phyloP scores from a whole-genome alignment of 352 stramenopile species.

The Globisporangium yorkense region DNA sequence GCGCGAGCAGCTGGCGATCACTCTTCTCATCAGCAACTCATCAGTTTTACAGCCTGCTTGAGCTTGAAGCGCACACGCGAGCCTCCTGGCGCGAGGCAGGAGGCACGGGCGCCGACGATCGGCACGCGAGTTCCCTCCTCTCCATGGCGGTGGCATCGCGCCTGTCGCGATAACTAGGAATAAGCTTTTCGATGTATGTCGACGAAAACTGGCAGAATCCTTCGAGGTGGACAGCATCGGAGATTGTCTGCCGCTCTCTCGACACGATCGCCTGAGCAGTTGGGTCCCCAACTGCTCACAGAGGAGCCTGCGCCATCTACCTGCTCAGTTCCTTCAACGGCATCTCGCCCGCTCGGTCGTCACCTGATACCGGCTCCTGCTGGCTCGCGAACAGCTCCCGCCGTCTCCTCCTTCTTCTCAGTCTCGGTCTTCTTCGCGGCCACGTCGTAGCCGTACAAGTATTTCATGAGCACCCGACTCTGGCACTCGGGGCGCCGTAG shows the following conservation, averaged over 20 bases:
- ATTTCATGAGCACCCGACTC: conserved; percentile 37
- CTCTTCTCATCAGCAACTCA: background rate
- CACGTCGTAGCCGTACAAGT: conserved; percentile 47
- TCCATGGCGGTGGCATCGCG: no score
- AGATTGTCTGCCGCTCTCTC: no score
- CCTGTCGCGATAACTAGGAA: no score
- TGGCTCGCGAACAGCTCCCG: background rate
- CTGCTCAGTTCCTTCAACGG: background rate
- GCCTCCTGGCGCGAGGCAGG: no score
- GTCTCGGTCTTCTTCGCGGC: background rate
- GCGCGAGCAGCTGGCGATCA: background rate
- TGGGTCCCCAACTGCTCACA: no score
- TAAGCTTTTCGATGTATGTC: no score
- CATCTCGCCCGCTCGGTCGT: background rate
- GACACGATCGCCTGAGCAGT: no score
- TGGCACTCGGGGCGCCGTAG: conserved; percentile 38
- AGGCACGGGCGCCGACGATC: no score
- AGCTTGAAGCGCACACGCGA: background rate
- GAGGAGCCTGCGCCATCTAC: background rate
- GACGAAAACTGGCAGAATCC: no score
- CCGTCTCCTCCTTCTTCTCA: background rate
- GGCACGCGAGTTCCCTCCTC: no score
- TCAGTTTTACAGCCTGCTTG: background rate
- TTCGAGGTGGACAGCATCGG: no score
- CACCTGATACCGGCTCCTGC: background rate